Evolutionary conservation across 2,329 filamentous ascomycete species (phyloP), one percentile per base, ranked within the genome.

Genomic region (Ophiostoma populinum): DNA sequence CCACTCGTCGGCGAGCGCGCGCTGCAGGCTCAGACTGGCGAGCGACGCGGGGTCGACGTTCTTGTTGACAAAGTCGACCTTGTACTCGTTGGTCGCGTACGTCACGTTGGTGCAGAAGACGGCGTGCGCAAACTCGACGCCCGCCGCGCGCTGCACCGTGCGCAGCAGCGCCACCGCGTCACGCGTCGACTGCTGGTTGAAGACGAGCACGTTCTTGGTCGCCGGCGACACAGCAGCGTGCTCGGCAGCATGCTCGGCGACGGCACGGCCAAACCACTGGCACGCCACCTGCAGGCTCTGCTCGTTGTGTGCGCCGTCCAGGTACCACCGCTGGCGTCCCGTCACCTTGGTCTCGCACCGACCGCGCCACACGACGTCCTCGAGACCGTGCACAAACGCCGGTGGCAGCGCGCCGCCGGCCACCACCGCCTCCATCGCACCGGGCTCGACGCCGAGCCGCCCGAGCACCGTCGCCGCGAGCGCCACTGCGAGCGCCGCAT

Each of bases 101-200:
- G 68, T 71, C 15, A 46, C 37, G 16, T 50, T 50, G 5, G 48
- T 48, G 40, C 45, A 48, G 20, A 51, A 47, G 5, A 92, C 61
- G 9, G 75, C 83, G 40, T 80, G 67, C 3, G 68, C 67, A 51
- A 94, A 92, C 0, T 59, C 42, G 6, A 12, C 12, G 54, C 24
- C 52, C 31, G 15, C 21, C 48, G 36, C 55, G 41, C 30, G 53
- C 48, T 35, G 33, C 9, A 80, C 57, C 3, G 69, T 70, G 8
- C 59, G 65, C 21, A 56, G 57, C 3, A 87, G 67, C 2, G 92
- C 63, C 12, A 67, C 60, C 4, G 61, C 57, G 5, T 80, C 80
- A 48, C 93, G 75, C 21, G 85, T 71, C 8, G 82, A 83, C 50
- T 93, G 83, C 54, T 94, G 87, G 54, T 94, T 94, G 63, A 95